Conservation (phyloP, 2,329 filamentous ascomycete genomes). For the Xylaria sp. region DNA sequence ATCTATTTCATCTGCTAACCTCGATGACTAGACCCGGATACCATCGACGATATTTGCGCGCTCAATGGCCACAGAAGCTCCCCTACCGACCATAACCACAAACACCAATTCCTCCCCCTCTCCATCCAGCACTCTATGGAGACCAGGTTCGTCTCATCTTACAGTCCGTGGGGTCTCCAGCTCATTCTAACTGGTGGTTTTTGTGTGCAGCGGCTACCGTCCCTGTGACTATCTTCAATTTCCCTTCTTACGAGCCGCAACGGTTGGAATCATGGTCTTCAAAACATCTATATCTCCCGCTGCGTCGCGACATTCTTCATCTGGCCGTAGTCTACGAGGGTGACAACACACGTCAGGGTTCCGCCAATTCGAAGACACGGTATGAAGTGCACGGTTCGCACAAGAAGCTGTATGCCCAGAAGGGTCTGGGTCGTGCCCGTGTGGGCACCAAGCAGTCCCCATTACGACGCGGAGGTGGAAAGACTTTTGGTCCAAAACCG, state of each 20-base stretch:
- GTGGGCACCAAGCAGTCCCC: conserved; percentile 84
- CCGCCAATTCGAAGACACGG: conserved; percentile 83
- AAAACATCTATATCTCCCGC: conserved; percentile 85
- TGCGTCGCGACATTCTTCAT: conserved; percentile 92
- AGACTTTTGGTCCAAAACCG: conserved; percentile 88
- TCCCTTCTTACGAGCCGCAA: conserved; percentile 87
- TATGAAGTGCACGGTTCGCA: conserved; percentile 85
- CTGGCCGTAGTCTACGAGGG: conserved; percentile 92
- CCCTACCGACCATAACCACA: conserved; percentile 53
- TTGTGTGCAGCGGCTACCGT: conserved; percentile 68
- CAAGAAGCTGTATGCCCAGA: conserved; percentile 85
- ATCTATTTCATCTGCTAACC: background rate
- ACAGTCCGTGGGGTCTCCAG: background rate
- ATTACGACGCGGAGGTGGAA: conserved; percentile 84
- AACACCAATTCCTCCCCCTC: conserved; percentile 52
- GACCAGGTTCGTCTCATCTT: conserved; percentile 55
- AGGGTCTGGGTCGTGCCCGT: conserved; percentile 84
- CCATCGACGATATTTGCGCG: conserved; percentile 56
- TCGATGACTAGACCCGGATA: conserved; percentile 39
- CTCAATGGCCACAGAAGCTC: conserved; percentile 66
- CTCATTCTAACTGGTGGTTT: conserved; percentile 22
- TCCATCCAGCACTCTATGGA: conserved; percentile 52
- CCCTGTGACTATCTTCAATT: conserved; percentile 86
- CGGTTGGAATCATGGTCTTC: conserved; percentile 80
- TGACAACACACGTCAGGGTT: conserved; percentile 86